Percentiles rank a stretch among this genome's conserved stretches.
These are phyloP conservation scores for Sapria himalayana DNA, from an alignment of 345 rosid species.

Conservation along the genomic window DNA sequence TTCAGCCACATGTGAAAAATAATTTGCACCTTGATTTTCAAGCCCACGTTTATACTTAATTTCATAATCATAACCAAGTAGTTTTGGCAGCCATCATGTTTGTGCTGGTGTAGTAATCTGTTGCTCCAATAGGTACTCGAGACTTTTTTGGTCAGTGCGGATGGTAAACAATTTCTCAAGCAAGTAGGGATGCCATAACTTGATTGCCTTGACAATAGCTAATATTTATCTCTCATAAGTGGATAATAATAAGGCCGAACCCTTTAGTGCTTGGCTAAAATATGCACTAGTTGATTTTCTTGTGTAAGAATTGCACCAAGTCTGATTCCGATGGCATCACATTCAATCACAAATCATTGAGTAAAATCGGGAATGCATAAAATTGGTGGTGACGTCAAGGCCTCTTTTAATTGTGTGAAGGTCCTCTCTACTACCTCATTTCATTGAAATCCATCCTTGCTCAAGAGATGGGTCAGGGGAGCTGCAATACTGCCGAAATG, in stretches of 20 bases:
- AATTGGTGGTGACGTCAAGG: not conserved
- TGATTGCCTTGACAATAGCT: not conserved
- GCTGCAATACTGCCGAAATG: not conserved
- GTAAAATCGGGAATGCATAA: not conserved
- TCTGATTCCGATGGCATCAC: not conserved
- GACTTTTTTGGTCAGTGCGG: not conserved
- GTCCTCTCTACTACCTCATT: not conserved
- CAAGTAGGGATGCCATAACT: not conserved
- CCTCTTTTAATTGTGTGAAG: not conserved
- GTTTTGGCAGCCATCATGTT: not conserved
- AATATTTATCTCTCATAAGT: not conserved
- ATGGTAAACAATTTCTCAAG: not conserved
- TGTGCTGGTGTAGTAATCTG: not conserved
- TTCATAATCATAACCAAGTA: not conserved
- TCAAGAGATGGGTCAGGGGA: not conserved
- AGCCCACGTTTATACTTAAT: not conserved
- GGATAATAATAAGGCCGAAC: not conserved
- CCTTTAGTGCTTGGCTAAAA: not conserved
- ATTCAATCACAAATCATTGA: not conserved
- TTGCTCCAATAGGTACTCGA: not conserved
- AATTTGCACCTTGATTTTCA: not conserved
- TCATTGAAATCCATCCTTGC: not conserved
- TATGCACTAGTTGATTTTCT: not conserved
- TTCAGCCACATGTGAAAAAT: not conserved
- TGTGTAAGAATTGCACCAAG: not conserved